A percentile compares a stretch with the other conserved stretches of the same genome.
Conservation (phyloP, 2,329 filamentous ascomycete species). For the Cladosporium sphaerospermum region DNA sequence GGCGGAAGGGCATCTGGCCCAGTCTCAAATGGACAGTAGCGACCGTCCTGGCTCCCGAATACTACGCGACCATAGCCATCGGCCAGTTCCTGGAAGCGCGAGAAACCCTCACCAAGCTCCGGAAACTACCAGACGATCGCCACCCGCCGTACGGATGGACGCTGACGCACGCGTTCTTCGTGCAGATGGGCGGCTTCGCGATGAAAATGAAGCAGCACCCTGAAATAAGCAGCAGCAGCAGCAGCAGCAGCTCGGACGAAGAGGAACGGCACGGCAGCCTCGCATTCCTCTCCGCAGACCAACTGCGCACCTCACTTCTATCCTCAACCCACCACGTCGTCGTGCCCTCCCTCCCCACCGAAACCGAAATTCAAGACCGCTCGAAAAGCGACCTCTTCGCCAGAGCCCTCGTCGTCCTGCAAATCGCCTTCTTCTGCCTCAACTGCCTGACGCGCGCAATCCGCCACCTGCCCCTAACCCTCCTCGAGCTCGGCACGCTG, state of each 20-base stretch:
- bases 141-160: constrained; percentile 18
- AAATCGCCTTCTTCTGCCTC: constrained; percentile 11
- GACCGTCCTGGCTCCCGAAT: constrained; percentile 6
- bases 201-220: background rate
- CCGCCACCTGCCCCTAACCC: background rate
- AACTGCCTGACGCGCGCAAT: constrained; percentile 4
- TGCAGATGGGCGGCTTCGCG: constrained; percentile 27
- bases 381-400: constrained; percentile 35
- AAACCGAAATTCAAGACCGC: constrained; percentile 30
- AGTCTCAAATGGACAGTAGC: constrained; percentile 3
- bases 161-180: constrained; percentile 27
- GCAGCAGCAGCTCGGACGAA: background rate
- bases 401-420: constrained; percentile 20
- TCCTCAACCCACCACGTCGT: background rate
- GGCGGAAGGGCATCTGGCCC: background rate
- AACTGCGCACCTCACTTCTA: background rate
- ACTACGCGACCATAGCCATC: background rate
- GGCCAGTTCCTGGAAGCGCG: background rate
- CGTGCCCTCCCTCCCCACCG: background rate
- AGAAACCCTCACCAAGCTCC: background rate
- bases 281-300: background rate
- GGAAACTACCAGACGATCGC: background rate
- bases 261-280: background rate
- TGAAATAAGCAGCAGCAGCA: too few species aligned
- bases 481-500: constrained; percentile 12